Percentiles rank a stretch among this genome's conserved stretches.
Conservation (phyloP, 2,329 filamentous ascomycete genomes). For the Aspergillus brasiliensis region DNA sequence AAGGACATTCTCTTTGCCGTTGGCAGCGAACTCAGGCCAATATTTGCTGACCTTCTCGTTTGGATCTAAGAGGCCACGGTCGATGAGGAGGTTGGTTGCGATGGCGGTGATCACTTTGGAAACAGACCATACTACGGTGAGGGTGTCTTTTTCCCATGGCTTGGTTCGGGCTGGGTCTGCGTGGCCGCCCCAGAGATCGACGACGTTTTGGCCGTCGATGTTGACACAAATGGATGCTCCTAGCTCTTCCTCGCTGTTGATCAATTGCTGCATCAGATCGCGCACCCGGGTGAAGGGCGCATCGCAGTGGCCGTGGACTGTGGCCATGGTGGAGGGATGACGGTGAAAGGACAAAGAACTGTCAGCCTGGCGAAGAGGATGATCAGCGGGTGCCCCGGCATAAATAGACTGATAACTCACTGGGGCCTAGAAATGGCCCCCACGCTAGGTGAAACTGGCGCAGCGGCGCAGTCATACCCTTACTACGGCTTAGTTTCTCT, state of each 20-base stretch:
- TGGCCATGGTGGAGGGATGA: slow-evolving; percentile 21
- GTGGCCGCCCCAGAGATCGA: slow-evolving; percentile 52
- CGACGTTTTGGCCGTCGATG: slow-evolving; percentile 44
- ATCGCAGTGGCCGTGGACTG: slow-evolving; percentile 41
- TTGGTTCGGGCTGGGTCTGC: slow-evolving; percentile 31
- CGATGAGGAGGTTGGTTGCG: slow-evolving; percentile 43
- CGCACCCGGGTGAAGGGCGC: slow-evolving; percentile 40
- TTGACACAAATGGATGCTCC: slow-evolving; percentile 50
- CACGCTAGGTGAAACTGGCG: too few relatives aligned
- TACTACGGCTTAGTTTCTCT: too few relatives aligned
- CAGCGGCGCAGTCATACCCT: too few relatives aligned
- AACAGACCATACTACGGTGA: slow-evolving; percentile 45
- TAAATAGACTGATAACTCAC: neutral
- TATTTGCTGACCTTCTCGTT: slow-evolving; percentile 44
- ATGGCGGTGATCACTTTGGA: slow-evolving; percentile 45
- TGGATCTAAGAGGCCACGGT: slow-evolving; percentile 42
- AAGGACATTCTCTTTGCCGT: slow-evolving; percentile 45
- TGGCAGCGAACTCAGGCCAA: slow-evolving; percentile 51
- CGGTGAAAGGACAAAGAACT: neutral
- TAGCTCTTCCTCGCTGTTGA: slow-evolving; percentile 46
- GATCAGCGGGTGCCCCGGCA: neutral
- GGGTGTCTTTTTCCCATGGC: slow-evolving; percentile 46
- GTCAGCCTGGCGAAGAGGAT: neutral
- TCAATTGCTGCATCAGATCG: slow-evolving; percentile 34
- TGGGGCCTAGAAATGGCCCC: too few relatives aligned